These are phyloP conservation scores for Cytospora mali DNA, from an alignment of 2,329 filamentous ascomycete species.

Conservation along the genomic window DNA sequence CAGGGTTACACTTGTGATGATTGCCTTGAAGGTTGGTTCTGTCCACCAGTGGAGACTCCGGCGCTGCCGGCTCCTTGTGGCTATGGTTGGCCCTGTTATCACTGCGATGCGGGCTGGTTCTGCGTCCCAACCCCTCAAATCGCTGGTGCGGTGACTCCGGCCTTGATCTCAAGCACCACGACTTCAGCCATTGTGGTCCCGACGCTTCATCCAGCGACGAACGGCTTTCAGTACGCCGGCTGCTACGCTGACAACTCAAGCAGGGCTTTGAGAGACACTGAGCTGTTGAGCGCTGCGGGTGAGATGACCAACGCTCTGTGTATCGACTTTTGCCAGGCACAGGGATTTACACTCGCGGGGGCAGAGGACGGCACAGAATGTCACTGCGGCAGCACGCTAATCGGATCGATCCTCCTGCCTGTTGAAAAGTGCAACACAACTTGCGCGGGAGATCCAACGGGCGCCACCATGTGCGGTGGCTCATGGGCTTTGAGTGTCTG, in stretches of 20 bases:
- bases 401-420: constrained; percentile 44
- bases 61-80: constrained; percentile 27
- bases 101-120: constrained; percentile 27
- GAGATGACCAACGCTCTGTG: constrained; percentile 38
- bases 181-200: neutral
- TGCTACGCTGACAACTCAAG: constrained; percentile 20
- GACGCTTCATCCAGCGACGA: neutral
- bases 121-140: constrained; percentile 20
- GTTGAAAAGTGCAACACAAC: constrained; percentile 50
- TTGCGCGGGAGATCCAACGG: constrained; percentile 51
- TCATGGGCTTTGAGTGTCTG: constrained; percentile 49
- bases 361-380: constrained; percentile 53
- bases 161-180: neutral
- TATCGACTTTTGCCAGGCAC: constrained; percentile 49
- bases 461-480: constrained; percentile 52
- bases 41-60: constrained; percentile 26
- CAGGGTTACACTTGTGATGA: constrained; percentile 27
- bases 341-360: constrained; percentile 50
- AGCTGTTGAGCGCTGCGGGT: constrained; percentile 3
- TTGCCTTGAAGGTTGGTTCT: constrained; percentile 28
- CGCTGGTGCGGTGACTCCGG: neutral
- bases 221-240: constrained; percentile 20
- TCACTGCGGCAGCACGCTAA: constrained; percentile 49
- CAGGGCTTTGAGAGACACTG: constrained; percentile 15
- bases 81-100: constrained; percentile 27